Evolutionary conservation across 495 filamentous ascomycete genomes (phyloP), one percentile per base, ranked within the genome.

Genomic region (Beverwykella pulmonaria): DNA sequence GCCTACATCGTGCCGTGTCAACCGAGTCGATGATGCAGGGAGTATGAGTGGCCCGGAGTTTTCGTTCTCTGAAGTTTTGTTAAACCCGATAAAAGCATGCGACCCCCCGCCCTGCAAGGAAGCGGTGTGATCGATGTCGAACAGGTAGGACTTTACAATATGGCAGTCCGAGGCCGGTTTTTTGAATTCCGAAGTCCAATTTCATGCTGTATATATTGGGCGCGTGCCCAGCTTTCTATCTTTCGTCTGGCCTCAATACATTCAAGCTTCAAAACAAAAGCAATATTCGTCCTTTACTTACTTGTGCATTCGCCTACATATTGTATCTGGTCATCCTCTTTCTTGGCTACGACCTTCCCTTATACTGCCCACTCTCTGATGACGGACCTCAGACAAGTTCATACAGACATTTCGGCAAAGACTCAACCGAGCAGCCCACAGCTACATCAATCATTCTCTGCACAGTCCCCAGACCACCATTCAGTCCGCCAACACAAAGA

Each of bases 401-500:
- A 56, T 23, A 60, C 61, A 15, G 25, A 23, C 19, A 53, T 30
- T 5, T 54, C 56, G 15, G 19, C 56, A n/a, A 39, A 32, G 36
- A 53, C 58, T 19, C 44, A 59, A 47, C 53, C 67, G 2, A 54
- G 46, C 32, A 70, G 53, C 32, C 61, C 62, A 22, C 54, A 54
- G 3, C 59, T 71, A 19, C 54, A 70, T n/a, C 59, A 71, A 17
- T 39, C 69, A 1, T 63, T 66, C 32, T 71, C 73, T 2, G 36
- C 59, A 12, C 67, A 67, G 19, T 63, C 66, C 44, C 54, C 72
- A 9, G 71, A 73, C 41, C 71, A 75, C 52, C 70, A 71, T 29
- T 73, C 66, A n/a, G 63, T 70, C 19, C 72, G 70, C 57, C 67
- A 74, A 30, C 61, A 73, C 32, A 60, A 71, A 19, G 66, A 64